Base-by-base conservation (phyloP, 2,329 filamentous ascomycete genomes). In the Cercospora sp. region DNA sequence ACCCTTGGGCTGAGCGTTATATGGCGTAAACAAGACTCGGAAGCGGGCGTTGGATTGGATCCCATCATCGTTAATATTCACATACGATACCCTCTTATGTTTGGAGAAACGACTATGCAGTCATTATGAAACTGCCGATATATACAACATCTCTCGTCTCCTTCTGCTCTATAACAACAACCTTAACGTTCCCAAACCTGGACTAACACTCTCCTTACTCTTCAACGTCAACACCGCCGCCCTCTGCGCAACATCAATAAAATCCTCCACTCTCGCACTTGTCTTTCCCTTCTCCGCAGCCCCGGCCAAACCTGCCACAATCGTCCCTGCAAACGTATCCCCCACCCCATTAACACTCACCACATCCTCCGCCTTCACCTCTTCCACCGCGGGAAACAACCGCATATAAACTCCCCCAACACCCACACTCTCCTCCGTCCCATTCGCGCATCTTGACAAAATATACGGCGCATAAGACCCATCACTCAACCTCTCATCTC, bases 311-410 rank as follows among this genome's bases (percentile, higher is more conserved):
- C 91, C 92, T 1, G 93, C 90, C n/a, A 97, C 83, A 65, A 97
- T 74, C 13, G 93, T 90, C 0, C 94, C 95, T 8, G 96, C 83
- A 78, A 98, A 94, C 0, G 95, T 97, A 80, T 99, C 95, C 0
- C 95, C 95, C 2, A 93, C 93, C 0, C 94, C 95, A 78, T 98
- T 98, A 9, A 98, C 94, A 58, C 93, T 97, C 1, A 94, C 88
- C 1, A 97, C 84, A 28, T 95, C 88, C 20, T 86, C 80, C 0
- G 82, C 79, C 2, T 73, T 67, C 5, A 97, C 84, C 16, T 83
- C 80, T 76, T 91, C 88, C 0, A 86, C 87, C 0, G 91, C 84
- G 0, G 91, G 88, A 77, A 92, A 82, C 0, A 90, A 77, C 5
- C 88, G 81, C 89, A 97, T 93, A 76, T 97, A 97, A 2, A 97